Percentiles rank a stretch among this genome's conserved stretches.
These are phyloP conservation scores for Pseudopithomyces chartarum DNA, from an alignment of 2,329 filamentous ascomycete genomes.

Conservation along the genomic window DNA sequence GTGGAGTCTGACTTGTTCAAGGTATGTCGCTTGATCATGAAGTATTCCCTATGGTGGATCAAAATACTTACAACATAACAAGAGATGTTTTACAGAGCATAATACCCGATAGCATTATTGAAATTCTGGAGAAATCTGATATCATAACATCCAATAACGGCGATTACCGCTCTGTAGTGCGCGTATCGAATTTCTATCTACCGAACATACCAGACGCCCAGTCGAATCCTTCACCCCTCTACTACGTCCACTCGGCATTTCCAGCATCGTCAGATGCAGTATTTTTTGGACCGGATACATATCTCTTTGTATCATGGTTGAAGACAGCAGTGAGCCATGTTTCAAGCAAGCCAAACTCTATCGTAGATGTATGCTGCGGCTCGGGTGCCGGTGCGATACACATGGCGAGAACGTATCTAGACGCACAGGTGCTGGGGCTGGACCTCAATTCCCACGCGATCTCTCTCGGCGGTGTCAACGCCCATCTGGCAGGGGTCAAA, in stretches of 20 bases:
- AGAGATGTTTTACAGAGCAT: conserved; percentile 20
- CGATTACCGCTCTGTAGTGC: conserved; percentile 21
- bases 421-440: conserved; percentile 22
- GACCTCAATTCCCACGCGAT: conserved; percentile 28
- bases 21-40: conserved; percentile 9
- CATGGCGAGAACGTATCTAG: conserved; percentile 22
- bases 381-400: conserved; percentile 32
- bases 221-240: conserved; percentile 9
- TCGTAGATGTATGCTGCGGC: conserved; percentile 30
- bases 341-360: conserved; percentile 10
- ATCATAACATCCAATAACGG: conserved; percentile 12
- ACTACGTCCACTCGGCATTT: conserved; percentile 31
- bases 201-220: conserved; percentile 6
- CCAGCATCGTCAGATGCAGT: conserved; percentile 26
- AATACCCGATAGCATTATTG: conserved; percentile 20
- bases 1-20: conserved; percentile 25
- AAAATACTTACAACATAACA: background rate
- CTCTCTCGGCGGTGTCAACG: conserved; percentile 22
- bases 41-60: background rate
- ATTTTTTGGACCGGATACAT: conserved; percentile 31
- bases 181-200: conserved; percentile 30
- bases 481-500: conserved; percentile 16
- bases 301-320: conserved; percentile 27
- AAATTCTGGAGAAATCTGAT: conserved; percentile 10
- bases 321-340: conserved; percentile 16